Evolutionary conservation across 1,284 basidiomycete genomes (phyloP), one percentile per base, ranked within the genome.

Genomic region (Ceratobasidium papillatum): DNA sequence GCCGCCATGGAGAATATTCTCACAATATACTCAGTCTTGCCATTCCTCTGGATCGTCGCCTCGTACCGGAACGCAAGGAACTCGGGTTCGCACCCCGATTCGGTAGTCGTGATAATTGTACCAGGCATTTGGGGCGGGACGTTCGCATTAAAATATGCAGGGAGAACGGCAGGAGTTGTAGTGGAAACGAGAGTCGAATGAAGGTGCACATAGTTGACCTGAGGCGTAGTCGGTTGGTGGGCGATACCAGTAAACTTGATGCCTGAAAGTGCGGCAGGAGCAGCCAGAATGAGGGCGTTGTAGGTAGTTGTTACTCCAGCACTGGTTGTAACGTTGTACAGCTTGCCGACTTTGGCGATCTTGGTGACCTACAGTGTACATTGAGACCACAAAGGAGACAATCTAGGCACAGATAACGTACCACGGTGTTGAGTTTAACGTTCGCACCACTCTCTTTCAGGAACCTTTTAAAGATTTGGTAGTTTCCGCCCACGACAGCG

Each of bases 1-100:
- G 82, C 80, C 38, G 87, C 80, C 77, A 88, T 85, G 0, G 94
- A 96, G 81, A 98, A 97, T 72, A 99, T 92, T 85, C 96, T 96
- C 73, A 94, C 93, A 19, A 87, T 85, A 86, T 89, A 92, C 81
- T 92, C 91, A 19, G 68, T 51, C 27, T 45, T 38, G 65, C 78
- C 77, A 68, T 77, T 30, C 41, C 73, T 74, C 76, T 75, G 82
- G 77, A 77, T 83, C 49, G 83, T 83, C 1, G 91, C 90, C 75
- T 94, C 91, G 83, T 98, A 98, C 27, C 91, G 90, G 66, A 98
- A 82, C 0, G 93, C 94, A 80, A 95, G 95, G 84, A 99, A 98
- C 74, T 92, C 89, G 0, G 95, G 93, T 69, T 87, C 86, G 14
- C 84, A 82, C 0, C 85, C 85, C 8, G 86, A 86, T 51, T 49